Conservation (phyloP, 2,329 filamentous ascomycete genomes). For the Calonectria multiphialidica region DNA sequence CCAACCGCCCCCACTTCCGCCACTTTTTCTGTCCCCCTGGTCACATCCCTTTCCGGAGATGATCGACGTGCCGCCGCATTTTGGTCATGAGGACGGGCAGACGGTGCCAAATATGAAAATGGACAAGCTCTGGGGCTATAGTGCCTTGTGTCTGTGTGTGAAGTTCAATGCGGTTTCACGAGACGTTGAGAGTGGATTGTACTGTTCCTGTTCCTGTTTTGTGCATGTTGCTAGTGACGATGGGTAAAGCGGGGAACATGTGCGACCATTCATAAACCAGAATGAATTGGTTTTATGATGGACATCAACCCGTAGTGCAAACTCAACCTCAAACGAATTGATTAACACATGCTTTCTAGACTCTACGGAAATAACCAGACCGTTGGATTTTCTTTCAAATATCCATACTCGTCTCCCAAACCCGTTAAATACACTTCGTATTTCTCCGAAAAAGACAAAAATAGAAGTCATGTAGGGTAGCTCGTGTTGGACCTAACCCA, state of each 20-base stretch:
- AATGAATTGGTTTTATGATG: not conserved
- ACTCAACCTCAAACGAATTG: no score
- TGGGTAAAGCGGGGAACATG: not conserved
- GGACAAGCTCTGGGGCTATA: not conserved
- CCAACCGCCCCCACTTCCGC: slow-evolving; percentile 5
- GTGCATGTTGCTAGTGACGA: not conserved
- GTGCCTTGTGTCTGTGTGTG: not conserved
- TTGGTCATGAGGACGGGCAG: not conserved
- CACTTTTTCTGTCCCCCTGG: not conserved
- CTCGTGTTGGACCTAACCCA: not conserved
- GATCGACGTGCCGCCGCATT: not conserved
- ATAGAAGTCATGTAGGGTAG: not conserved
- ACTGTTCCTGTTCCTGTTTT: not conserved
- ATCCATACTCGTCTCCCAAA: not conserved
- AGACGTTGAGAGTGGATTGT: not conserved
- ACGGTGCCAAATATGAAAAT: not conserved
- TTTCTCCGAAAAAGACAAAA: not conserved
- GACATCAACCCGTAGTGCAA: no score
- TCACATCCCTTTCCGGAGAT: not conserved
- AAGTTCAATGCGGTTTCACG: not conserved
- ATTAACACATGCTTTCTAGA: no score
- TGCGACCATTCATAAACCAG: no score
- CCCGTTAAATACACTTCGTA: not conserved
- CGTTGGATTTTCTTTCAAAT: not conserved
- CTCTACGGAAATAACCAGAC: not conserved